phyloP scores from a whole-genome alignment of 164 flowering plant genomes.

The Euptelea pleiosperma region DNA sequence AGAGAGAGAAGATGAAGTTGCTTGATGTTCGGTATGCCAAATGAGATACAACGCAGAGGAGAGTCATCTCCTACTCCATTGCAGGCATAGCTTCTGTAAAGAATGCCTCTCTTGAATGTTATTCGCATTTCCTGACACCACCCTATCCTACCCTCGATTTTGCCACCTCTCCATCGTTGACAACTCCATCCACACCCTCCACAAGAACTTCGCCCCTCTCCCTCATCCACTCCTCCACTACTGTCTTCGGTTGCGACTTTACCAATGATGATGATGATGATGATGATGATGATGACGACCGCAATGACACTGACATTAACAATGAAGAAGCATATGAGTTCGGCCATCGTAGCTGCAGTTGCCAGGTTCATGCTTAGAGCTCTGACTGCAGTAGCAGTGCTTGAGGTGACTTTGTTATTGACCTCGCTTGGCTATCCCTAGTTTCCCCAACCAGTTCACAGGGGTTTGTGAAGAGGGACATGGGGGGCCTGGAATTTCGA shows the following conservation, averaged over 20 bases:
- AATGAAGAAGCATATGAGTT: conserved; percentile 31
- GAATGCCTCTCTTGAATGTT: conserved; percentile 86
- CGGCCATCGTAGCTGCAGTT: conserved; percentile 15
- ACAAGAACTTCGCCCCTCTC: conserved; percentile 82
- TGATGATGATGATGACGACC: conserved; percentile 32
- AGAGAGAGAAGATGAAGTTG: conserved; percentile 30
- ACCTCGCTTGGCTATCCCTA: conserved; percentile 56
- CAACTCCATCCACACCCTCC: conserved; percentile 75
- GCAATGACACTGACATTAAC: conserved; percentile 7
- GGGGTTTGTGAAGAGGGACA: no score
- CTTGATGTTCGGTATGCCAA: conserved; percentile 90
- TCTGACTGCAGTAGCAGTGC: conserved; percentile 35
- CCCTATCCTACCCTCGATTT: conserved; percentile 85
- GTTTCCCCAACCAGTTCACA: no score
- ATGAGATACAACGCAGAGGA: conserved; percentile 82
- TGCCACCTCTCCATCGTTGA: conserved; percentile 82
- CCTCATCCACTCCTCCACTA: conserved; percentile 32
- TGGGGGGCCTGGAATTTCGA: no score
- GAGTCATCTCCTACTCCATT: conserved; percentile 86
- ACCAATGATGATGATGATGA: no score
- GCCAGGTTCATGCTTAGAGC: conserved; percentile 38
- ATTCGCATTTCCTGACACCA: conserved; percentile 57
- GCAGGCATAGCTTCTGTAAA: conserved; percentile 97
- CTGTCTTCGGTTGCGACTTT: conserved; percentile 34
- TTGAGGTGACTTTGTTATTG: conserved; percentile 54